phyloP scores from a whole-genome alignment of 75 land plant genomes.

The Adiantum capillusveneris region DNA sequence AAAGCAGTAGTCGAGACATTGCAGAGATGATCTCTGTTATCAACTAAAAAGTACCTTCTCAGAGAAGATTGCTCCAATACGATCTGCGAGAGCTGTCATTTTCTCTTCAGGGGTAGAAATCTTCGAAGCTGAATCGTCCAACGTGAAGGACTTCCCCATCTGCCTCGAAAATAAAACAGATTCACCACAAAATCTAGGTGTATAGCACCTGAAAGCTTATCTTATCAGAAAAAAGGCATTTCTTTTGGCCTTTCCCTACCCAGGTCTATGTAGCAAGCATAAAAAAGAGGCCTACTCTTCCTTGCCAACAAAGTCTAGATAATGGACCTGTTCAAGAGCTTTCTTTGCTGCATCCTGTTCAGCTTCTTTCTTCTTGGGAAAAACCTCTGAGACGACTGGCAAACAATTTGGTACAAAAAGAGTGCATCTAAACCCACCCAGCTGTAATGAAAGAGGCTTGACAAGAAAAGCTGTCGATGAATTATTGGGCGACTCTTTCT shows the following conservation, averaged over 20 bases:
- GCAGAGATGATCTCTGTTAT: too few species aligned
- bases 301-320: neutral
- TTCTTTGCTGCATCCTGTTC: slow-evolving; percentile 31
- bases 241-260: too few species aligned
- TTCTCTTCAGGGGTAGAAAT: neutral
- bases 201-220: too few species aligned
- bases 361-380: slow-evolving; percentile 29
- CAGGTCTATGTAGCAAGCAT: too few species aligned
- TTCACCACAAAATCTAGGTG: too few species aligned
- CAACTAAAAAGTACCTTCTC: slow-evolving; percentile 6
- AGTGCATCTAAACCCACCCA: slow-evolving; percentile 14
- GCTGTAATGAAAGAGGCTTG: slow-evolving; percentile 1
- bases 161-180: neutral
- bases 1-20: too few species aligned
- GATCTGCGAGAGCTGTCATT: neutral
- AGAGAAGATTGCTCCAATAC: neutral
- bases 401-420: slow-evolving; percentile 23
- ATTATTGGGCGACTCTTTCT: neutral
- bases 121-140: neutral
- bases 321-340: slow-evolving; percentile 22
- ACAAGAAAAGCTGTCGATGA: neutral
- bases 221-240: too few species aligned
- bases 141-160: neutral
- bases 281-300: too few species aligned
- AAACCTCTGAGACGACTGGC: slow-evolving; percentile 15